Conservation (phyloP, 1,284 basidiomycete species). For the Puccinia novopanici region DNA sequence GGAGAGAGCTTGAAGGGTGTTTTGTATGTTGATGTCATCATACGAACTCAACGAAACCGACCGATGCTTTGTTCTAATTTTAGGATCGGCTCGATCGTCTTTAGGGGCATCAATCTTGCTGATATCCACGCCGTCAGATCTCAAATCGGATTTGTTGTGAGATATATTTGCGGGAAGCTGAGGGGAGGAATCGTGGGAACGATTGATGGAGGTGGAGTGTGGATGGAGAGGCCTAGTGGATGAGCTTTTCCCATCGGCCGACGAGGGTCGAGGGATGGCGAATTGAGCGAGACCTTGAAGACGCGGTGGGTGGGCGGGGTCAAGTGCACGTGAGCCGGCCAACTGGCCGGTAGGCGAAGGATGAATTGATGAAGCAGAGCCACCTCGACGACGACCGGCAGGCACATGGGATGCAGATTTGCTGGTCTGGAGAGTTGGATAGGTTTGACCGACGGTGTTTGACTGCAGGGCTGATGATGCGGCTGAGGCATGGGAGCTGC, state of each 20-base stretch:
- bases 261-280: slow-evolving; percentile 1
- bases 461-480: too few species aligned
- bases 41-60: slow-evolving; percentile 2
- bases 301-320: neutral
- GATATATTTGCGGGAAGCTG: slow-evolving; percentile 12
- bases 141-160: neutral
- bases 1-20: neutral
- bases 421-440: slow-evolving; percentile 17
- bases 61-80: neutral
- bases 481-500: neutral
- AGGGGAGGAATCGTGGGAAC: slow-evolving; percentile 34
- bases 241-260: slow-evolving; percentile 15
- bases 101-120: neutral
- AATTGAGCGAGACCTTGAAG: neutral
- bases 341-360: neutral
- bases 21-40: slow-evolving; percentile 12
- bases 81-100: slow-evolving; percentile 4
- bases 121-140: neutral
- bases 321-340: neutral
- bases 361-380: slow-evolving; percentile 22
- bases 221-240: neutral
- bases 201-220: slow-evolving; percentile 21
- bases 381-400: neutral
- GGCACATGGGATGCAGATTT: neutral
- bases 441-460: slow-evolving; percentile 1